Evolutionary conservation across 1,284 basidiomycete genomes (phyloP), one percentile per base, ranked within the genome.

Genomic region (Mycena citricolor): DNA sequence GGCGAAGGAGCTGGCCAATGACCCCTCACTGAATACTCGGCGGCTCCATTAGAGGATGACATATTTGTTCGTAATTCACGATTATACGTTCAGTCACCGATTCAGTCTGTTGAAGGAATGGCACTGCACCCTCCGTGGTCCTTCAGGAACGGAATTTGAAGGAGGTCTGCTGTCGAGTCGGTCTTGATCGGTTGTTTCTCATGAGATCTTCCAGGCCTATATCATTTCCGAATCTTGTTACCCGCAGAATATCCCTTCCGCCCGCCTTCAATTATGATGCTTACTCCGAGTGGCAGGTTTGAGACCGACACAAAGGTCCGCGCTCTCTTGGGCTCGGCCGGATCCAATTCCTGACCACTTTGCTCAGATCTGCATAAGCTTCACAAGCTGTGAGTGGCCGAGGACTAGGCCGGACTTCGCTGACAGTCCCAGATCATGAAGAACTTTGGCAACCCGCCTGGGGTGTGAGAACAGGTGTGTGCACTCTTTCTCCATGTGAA

Each of bases 371-470:
- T 94, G 92, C 62, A 94, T 94, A 58, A 94, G 91, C 58, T 88
- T 94, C 61, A 94, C 91, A 10, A 91, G 77, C 52, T 94, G 86
- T 89, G 53, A 46, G 79, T 74, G 36, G n/a, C 8, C 13, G 8
- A 3, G 20, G 11, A 4, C 10, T 56, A 52, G 51, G 49, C 50
- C 32, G 26, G 36, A 20, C n/a, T n/a, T n/a, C n/a, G n/a, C n/a
- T n/a, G 47, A 47, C 49, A 51, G 46, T 37, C 43, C 33, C 58
- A 88, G 86, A 89, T 70, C 87, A 90, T 52, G 87, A 90, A 67
- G 89, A 94, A 57, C 71, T 88, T 32, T 98, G 94, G 94, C 93
- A 97, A 66, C 94, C 94, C 23, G 93, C 94, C 11, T 98, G 94
- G 94, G 94, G 94, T 44, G 90, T 98, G 20, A 79, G 94, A 47